Conservation (phyloP, 2,329 filamentous ascomycete species). For the Fusarium sublunatum region DNA sequence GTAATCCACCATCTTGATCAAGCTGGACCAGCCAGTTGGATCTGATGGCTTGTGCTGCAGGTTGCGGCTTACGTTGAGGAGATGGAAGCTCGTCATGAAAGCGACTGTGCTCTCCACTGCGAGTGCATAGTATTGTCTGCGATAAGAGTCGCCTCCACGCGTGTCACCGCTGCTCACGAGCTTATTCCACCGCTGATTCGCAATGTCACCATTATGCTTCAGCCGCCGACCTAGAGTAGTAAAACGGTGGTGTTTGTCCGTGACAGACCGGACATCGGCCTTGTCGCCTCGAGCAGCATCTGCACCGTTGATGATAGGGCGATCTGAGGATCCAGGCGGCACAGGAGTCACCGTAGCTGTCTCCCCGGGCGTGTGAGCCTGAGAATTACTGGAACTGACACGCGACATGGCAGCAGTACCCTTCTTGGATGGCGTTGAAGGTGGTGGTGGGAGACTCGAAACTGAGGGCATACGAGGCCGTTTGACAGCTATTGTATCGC, state of each 20-base stretch:
- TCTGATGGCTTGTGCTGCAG: slow-evolving; percentile 59
- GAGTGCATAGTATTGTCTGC: slow-evolving; percentile 57
- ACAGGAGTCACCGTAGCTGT: slow-evolving; percentile 51
- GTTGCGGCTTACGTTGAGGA: slow-evolving; percentile 58
- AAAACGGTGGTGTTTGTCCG: slow-evolving; percentile 54
- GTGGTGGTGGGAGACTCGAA: slow-evolving; percentile 53
- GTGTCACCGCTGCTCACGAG: slow-evolving; percentile 39
- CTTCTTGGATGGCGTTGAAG: slow-evolving; percentile 65
- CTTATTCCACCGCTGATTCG: slow-evolving; percentile 50
- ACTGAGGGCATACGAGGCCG: slow-evolving; percentile 58
- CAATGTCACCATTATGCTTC: slow-evolving; percentile 65
- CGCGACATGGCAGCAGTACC: slow-evolving; percentile 63
- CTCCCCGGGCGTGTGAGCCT: slow-evolving; percentile 63
- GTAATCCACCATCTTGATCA: slow-evolving; percentile 58
- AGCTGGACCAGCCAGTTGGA: slow-evolving; percentile 55
- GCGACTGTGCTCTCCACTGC: slow-evolving; percentile 63
- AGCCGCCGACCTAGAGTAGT: slow-evolving; percentile 59
- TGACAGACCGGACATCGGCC: slow-evolving; percentile 45
- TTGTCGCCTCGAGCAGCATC: slow-evolving; percentile 44
- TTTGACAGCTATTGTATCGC: slow-evolving; percentile 55
- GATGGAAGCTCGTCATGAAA: slow-evolving; percentile 66
- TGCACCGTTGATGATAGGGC: slow-evolving; percentile 48
- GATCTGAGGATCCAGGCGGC: slow-evolving; percentile 44
- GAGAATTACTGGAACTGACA: slow-evolving; percentile 64
- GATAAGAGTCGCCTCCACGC: slow-evolving; percentile 48